A percentile compares a stretch with the other conserved stretches of the same genome.
phyloP scores from a whole-genome alignment of 176 grass and related monocot genomes.

The Chrysopogon serrulatus region DNA sequence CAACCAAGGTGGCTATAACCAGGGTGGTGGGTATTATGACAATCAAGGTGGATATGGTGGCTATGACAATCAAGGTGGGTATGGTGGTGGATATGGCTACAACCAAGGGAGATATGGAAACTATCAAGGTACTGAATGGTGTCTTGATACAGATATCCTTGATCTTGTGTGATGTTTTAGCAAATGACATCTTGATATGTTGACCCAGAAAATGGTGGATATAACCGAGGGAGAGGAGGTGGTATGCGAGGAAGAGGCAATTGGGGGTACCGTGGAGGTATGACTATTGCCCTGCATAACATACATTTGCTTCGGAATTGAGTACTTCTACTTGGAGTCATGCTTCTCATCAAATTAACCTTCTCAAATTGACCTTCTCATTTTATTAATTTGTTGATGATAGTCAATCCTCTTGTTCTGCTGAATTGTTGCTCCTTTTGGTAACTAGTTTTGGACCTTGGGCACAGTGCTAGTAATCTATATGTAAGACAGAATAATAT shows the following conservation, averaged over 20 bases:
- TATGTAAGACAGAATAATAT: neutral
- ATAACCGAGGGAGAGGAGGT: constrained; percentile 56
- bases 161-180: neutral
- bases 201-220: constrained; percentile 74
- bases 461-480: neutral
- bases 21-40: constrained; percentile 40
- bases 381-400: neutral
- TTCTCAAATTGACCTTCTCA: neutral
- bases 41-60: constrained; percentile 61
- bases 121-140: constrained; percentile 47
- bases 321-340: neutral
- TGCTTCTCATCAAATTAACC: neutral
- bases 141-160: neutral
- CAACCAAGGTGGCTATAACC: constrained; percentile 45
- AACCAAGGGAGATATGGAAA: constrained; percentile 59
- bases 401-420: neutral
- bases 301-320: neutral
- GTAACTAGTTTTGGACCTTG: neutral
- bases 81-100: constrained; percentile 57
- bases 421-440: neutral
- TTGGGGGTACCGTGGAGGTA: constrained; percentile 64
- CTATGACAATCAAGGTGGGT: constrained; percentile 64
- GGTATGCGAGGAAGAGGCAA: constrained; percentile 61
- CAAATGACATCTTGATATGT: neutral
- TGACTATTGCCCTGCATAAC: neutral